A percentile compares a stretch with the other conserved stretches of the same genome.
These are phyloP conservation scores for Macrophomina pseudophaseolina DNA, from an alignment of 2,329 filamentous ascomycete species.

Conservation along the genomic window DNA sequence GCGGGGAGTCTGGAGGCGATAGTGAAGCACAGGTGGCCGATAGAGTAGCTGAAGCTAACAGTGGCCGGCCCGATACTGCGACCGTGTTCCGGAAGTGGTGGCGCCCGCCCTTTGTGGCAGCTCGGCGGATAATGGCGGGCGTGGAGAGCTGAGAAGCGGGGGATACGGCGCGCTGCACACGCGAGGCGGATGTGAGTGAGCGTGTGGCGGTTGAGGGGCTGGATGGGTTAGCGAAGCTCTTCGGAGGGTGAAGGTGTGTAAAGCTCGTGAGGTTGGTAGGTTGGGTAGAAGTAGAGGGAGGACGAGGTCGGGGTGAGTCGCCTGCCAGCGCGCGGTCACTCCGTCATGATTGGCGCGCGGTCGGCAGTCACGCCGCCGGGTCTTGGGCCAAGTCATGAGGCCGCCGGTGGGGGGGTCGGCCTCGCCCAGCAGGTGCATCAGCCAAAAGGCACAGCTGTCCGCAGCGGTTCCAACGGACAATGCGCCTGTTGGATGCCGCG, in stretches of 20 bases:
- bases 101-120: slow-evolving; percentile 5
- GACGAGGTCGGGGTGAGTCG: slow-evolving; percentile 16
- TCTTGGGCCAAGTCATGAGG: slow-evolving; percentile 25
- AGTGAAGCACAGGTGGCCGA: slow-evolving; percentile 8
- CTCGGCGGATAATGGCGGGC: neutral
- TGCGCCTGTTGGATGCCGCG: neutral
- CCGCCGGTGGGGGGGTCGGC: neutral
- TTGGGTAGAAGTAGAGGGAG: neutral
- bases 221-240: neutral
- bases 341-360: slow-evolving; percentile 19
- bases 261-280: neutral
- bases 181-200: neutral
- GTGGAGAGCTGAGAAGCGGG: neutral
- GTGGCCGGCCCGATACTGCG: slow-evolving; percentile 13
- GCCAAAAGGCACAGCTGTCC: neutral
- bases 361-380: slow-evolving; percentile 20
- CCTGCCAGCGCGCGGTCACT: neutral
- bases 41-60: neutral
- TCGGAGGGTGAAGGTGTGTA: neutral
- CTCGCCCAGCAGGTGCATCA: neutral
- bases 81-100: slow-evolving; percentile 11
- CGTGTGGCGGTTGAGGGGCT: neutral
- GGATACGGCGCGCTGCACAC: neutral
- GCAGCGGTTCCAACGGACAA: slow-evolving; percentile 10
- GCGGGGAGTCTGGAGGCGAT: neutral